Evolutionary conservation across 371 early-diverging fungal species (phyloP).

Genomic region (Coemansia linderi): DNA sequence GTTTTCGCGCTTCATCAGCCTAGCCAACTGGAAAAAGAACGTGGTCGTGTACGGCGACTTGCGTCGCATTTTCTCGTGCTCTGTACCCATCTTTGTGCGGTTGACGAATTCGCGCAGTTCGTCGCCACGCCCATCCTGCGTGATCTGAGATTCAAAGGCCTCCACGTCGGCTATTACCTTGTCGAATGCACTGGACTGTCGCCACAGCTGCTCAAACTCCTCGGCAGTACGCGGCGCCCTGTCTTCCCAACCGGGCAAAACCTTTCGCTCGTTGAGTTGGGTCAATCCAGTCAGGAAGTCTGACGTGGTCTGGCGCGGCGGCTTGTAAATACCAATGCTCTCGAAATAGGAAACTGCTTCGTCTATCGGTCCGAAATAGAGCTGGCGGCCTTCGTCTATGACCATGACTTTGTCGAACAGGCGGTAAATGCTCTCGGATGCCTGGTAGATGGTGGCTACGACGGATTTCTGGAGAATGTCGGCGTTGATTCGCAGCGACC

Average conservation of each 20-base stretch:
- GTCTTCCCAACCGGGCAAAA: conserved; percentile 61
- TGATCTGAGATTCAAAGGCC: conserved; percentile 53
- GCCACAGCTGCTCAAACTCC: conserved; percentile 66
- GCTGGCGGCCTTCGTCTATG: conserved; percentile 70
- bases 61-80: conserved; percentile 57
- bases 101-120: conserved; percentile 60
- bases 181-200: conserved; percentile 63
- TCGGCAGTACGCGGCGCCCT: conserved; percentile 65
- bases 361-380: conserved; percentile 72
- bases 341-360: conserved; percentile 68
- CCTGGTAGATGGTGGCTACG: conserved; percentile 65
- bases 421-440: conserved; percentile 68
- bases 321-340: conserved; percentile 67
- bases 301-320: conserved; percentile 71
- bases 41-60: conserved; percentile 65
- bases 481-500: conserved; percentile 58
- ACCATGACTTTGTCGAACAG: conserved; percentile 77
- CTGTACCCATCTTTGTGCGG: conserved; percentile 58
- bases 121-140: conserved; percentile 56
- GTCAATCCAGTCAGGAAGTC: conserved; percentile 77
- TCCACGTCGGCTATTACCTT: conserved; percentile 65
- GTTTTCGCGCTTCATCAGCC: conserved; percentile 63
- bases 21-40: conserved; percentile 63
- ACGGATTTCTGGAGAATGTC: conserved; percentile 63
- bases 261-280: conserved; percentile 60